phyloP scores from a whole-genome alignment of 352 stramenopile species.

The Phytophthora meadii region DNA sequence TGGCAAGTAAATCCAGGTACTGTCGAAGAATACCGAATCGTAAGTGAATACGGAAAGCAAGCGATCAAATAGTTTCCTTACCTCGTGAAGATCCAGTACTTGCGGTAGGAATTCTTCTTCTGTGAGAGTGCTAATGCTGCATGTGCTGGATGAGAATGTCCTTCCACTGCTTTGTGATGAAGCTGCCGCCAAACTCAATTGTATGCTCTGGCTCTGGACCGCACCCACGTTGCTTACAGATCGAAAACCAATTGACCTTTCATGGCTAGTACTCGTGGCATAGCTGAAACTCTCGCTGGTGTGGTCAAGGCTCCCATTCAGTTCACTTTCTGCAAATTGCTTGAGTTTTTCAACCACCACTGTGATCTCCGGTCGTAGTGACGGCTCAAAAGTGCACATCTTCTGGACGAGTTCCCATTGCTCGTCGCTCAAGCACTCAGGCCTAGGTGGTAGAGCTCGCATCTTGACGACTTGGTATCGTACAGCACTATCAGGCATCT shows the following conservation, averaged over 20 bases:
- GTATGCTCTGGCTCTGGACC: conserved; percentile 3
- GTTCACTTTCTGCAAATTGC: conserved; percentile 10
- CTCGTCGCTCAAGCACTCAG: conserved; percentile 20
- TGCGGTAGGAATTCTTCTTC: conserved; percentile 5
- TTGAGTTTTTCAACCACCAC: conserved; percentile 24
- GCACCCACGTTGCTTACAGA: conserved; percentile 1
- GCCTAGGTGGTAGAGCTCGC: conserved; percentile 13
- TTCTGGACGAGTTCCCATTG: conserved; percentile 30
- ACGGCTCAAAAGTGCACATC: conserved; percentile 26
- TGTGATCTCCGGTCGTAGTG: conserved; percentile 16
- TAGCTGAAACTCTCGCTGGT: conserved; percentile 2
- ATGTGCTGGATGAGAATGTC: conserved; percentile 17
- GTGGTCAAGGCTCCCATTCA: conserved; percentile 5
- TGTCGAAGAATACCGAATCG: background rate
- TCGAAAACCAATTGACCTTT: conserved; percentile 1
- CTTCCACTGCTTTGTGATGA: conserved; percentile 16
- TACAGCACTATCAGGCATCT: too few relatives aligned
- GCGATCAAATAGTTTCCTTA: background rate
- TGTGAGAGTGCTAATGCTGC: conserved; percentile 15
- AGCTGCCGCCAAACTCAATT: background rate
- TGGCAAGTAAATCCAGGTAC: conserved; percentile 20
- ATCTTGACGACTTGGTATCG: conserved; percentile 19
- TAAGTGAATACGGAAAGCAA: background rate
- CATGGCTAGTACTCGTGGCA: background rate
- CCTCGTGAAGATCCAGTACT: conserved; percentile 17